These are phyloP conservation scores for Quillaja saponaria DNA, from an alignment of 306 rosid species.

Conservation along the genomic window DNA sequence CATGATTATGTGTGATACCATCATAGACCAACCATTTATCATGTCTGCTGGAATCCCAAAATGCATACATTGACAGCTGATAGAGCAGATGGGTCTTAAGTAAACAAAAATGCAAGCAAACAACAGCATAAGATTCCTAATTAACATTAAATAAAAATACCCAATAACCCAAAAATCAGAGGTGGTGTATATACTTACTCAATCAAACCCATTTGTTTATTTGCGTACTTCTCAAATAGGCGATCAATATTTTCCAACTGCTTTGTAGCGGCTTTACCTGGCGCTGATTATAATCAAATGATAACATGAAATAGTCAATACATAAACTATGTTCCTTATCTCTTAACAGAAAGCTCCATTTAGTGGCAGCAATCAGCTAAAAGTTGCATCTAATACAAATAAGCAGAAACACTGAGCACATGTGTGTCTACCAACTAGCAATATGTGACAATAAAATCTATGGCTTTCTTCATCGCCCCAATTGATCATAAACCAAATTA, in stretches of 20 bases:
- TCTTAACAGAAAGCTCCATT: neutral
- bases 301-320: slow-evolving; percentile 16
- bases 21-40: neutral
- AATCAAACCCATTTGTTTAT: slow-evolving; percentile 46
- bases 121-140: neutral
- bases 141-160: slow-evolving; percentile 14
- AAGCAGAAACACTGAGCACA: neutral
- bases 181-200: slow-evolving; percentile 51
- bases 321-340: neutral
- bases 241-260: slow-evolving; percentile 41
- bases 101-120: slow-evolving; percentile 14
- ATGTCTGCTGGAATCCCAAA: neutral
- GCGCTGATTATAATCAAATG: slow-evolving; percentile 32
- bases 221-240: slow-evolving; percentile 48
- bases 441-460: too few relatives aligned
- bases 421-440: too few relatives aligned
- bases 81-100: slow-evolving; percentile 2
- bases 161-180: slow-evolving; percentile 6
- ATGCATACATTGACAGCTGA: neutral
- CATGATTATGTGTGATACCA: too few relatives aligned
- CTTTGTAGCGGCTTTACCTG: slow-evolving; percentile 49
- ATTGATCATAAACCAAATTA: neutral
- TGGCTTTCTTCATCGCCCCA: too few relatives aligned
- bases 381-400: neutral
- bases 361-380: neutral